Conservation (phyloP, 2,329 filamentous ascomycete genomes). For the Leptodontidium sp. region DNA sequence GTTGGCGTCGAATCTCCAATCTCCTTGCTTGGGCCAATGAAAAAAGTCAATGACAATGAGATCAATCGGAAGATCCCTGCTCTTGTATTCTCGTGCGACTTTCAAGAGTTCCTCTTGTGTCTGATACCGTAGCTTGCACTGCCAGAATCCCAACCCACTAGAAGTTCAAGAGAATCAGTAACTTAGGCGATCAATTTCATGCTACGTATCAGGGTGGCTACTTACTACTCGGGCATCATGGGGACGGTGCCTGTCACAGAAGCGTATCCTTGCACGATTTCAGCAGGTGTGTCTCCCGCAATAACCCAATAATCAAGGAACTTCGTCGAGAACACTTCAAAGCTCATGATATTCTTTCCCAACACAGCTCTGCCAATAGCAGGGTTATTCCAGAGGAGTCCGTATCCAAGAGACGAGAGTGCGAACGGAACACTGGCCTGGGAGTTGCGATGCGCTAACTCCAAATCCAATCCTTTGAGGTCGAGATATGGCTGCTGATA, state of each 20-base stretch:
- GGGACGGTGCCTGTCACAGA: slow-evolving; percentile 65
- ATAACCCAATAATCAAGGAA: slow-evolving; percentile 71
- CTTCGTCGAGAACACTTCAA: slow-evolving; percentile 66
- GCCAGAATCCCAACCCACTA: slow-evolving; percentile 70
- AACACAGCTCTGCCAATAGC: slow-evolving; percentile 67
- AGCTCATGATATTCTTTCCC: slow-evolving; percentile 67
- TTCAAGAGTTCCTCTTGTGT: slow-evolving; percentile 70
- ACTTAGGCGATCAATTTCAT: neutral
- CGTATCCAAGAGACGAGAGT: slow-evolving; percentile 67
- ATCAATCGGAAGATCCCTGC: slow-evolving; percentile 64
- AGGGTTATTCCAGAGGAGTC: slow-evolving; percentile 73
- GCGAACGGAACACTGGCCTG: slow-evolving; percentile 72
- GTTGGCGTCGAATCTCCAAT: slow-evolving; percentile 70
- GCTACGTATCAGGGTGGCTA: neutral
- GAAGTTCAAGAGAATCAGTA: neutral
- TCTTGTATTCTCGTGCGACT: slow-evolving; percentile 66
- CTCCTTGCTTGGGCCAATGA: slow-evolving; percentile 71
- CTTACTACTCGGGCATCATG: slow-evolving; percentile 70
- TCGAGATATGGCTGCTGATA: slow-evolving; percentile 72
- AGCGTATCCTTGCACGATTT: slow-evolving; percentile 65
- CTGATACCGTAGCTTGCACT: slow-evolving; percentile 72
- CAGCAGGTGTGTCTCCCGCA: slow-evolving; percentile 60
- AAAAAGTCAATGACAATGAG: slow-evolving; percentile 74
- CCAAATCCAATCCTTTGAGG: slow-evolving; percentile 68
- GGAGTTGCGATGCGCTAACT: slow-evolving; percentile 72